Evolutionary conservation across 2,329 filamentous ascomycete species (phyloP).

Genomic region (Alternaria viburni): DNA sequence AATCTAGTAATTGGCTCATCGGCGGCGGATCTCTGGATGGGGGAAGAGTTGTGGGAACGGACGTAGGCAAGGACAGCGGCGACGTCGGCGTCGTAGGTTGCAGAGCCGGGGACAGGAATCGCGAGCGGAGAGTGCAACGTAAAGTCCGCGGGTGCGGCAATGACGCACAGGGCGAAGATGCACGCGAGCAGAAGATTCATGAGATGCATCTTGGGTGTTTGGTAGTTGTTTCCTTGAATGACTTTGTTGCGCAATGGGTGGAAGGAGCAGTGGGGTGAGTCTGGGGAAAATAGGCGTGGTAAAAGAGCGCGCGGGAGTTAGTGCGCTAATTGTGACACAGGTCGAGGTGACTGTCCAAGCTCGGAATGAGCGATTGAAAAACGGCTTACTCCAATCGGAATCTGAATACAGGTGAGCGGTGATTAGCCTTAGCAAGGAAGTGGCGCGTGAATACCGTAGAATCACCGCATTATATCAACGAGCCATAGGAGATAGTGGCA

Average conservation of each 20-base stretch:
- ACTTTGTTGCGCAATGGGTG: neutral
- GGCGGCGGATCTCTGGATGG: neutral
- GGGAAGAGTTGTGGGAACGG: neutral
- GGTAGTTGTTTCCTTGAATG: neutral
- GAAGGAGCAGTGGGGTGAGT: neutral
- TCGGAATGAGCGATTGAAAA: neutral
- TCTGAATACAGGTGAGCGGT: neutral
- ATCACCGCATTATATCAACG: neutral
- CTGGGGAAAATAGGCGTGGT: neutral
- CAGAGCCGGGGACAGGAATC: neutral
- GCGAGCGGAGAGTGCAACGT: neutral
- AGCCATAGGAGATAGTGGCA: neutral
- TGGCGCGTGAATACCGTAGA: neutral
- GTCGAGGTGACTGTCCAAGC: neutral
- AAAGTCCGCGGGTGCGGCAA: neutral
- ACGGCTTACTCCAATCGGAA: neutral
- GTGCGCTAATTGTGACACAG: neutral
- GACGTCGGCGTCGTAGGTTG: neutral
- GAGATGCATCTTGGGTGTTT: neutral
- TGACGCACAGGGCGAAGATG: neutral
- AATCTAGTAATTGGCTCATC: too few relatives aligned
- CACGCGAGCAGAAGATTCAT: neutral
- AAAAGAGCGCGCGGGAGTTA: neutral
- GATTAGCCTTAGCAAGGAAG: neutral
- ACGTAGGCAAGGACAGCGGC: neutral